Evolutionary conservation across 2,329 filamentous ascomycete genomes (phyloP).

Genomic region (Xylariaceae sp.): DNA sequence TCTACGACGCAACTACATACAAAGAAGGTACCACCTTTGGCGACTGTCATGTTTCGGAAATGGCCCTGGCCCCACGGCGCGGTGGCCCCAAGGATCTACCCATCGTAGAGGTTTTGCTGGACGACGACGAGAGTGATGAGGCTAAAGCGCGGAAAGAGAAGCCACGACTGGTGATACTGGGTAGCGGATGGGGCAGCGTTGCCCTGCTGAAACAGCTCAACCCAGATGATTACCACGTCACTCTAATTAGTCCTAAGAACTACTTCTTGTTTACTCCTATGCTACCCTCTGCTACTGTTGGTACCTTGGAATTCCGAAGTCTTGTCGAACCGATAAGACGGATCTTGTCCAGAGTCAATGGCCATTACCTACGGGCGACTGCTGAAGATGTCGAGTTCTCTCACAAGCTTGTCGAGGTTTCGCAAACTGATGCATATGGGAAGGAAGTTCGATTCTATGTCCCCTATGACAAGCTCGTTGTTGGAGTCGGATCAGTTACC

Average conservation of each 20-base stretch:
- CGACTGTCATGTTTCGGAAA: slow-evolving; percentile 79
- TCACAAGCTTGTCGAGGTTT: slow-evolving; percentile 83
- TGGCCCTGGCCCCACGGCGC: slow-evolving; percentile 73
- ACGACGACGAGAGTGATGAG: slow-evolving; percentile 76
- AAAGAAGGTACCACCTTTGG: slow-evolving; percentile 60
- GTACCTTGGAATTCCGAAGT: slow-evolving; percentile 85
- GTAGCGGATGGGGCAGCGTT: slow-evolving; percentile 93
- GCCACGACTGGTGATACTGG: slow-evolving; percentile 86
- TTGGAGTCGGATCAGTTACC: slow-evolving; percentile 86
- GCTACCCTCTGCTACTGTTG: slow-evolving; percentile 94
- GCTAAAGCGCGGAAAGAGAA: slow-evolving; percentile 76
- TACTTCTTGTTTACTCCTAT: slow-evolving; percentile 99
- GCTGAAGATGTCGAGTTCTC: slow-evolving; percentile 91
- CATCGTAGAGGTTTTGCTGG: slow-evolving; percentile 80
- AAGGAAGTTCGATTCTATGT: slow-evolving; percentile 83
- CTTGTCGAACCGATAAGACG: slow-evolving; percentile 89
- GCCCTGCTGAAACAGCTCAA: slow-evolving; percentile 86
- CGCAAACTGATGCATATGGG: slow-evolving; percentile 66
- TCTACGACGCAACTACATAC: slow-evolving; percentile 93
- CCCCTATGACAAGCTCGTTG: slow-evolving; percentile 93
- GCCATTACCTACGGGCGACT: slow-evolving; percentile 84
- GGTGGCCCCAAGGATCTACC: slow-evolving; percentile 95
- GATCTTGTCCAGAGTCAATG: slow-evolving; percentile 71
- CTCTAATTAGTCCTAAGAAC: slow-evolving; percentile 88
- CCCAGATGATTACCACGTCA: slow-evolving; percentile 91